Evolutionary conservation across 1,284 basidiomycete genomes (phyloP).

Genomic region (Leccinum fuscescens): DNA sequence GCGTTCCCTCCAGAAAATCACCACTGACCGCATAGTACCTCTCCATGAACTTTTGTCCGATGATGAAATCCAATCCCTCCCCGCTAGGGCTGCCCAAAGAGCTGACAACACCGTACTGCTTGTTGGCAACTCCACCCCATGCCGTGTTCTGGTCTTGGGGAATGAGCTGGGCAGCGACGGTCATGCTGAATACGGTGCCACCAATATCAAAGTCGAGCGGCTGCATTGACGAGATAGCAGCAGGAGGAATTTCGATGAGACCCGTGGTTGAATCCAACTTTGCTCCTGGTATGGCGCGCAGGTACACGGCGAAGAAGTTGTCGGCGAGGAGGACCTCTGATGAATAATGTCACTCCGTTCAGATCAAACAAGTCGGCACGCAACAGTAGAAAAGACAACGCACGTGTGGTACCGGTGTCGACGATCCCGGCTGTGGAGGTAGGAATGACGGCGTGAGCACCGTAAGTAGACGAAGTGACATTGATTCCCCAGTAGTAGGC

Average conservation of each 20-base stretch:
- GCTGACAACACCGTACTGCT: conserved; percentile 21
- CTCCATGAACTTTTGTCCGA: conserved; percentile 32
- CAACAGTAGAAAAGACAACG: neutral
- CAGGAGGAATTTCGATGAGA: conserved; percentile 21
- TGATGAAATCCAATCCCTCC: conserved; percentile 23
- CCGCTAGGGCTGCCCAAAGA: conserved; percentile 11
- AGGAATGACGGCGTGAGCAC: conserved; percentile 13
- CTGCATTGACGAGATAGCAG: conserved; percentile 20
- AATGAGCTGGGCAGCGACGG: conserved; percentile 27
- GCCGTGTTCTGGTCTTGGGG: conserved; percentile 19
- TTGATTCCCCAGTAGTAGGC: conserved; percentile 28
- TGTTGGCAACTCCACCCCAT: conserved; percentile 14
- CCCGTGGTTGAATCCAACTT: conserved; percentile 5
- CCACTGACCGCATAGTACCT: conserved; percentile 27
- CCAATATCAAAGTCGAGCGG: conserved; percentile 23
- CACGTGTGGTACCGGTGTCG: conserved; percentile 22
- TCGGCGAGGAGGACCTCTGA: conserved; percentile 23
- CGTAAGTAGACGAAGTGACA: conserved; percentile 17
- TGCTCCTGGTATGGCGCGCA: conserved; percentile 22
- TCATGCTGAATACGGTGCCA: conserved; percentile 15
- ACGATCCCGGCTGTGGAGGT: conserved; percentile 22
- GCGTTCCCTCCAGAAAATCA: neutral
- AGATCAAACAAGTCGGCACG: neutral
- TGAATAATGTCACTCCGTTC: neutral
- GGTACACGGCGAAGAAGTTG: conserved; percentile 21